Percentiles rank a stretch among this genome's conserved stretches.
These are phyloP conservation scores for Alternaria sp. DNA, from an alignment of 2,329 filamentous ascomycete genomes.

Conservation along the genomic window DNA sequence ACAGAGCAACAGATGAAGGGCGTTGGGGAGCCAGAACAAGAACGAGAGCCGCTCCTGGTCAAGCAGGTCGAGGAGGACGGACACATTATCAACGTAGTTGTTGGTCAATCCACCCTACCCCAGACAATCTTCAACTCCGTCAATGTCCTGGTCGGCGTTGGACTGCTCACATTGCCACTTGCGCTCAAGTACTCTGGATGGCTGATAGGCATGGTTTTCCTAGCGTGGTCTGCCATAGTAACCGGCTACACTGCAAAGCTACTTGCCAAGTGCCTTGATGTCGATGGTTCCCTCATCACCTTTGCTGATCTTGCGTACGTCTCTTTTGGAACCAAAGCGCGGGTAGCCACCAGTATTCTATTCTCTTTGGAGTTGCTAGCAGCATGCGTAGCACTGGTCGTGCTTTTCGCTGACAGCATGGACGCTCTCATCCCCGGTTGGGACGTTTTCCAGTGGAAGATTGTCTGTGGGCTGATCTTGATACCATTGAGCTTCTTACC, in stretches of 20 bases:
- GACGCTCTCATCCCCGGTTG: constrained; percentile 76
- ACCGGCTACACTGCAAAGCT: constrained; percentile 88
- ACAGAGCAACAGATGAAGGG: constrained; percentile 55
- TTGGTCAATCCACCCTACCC: constrained; percentile 92
- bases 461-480: constrained; percentile 78
- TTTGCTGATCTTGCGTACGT: constrained; percentile 94
- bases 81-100: constrained; percentile 81
- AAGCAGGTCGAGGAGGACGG: constrained; percentile 86
- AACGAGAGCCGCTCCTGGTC: constrained; percentile 77
- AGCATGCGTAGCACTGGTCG: constrained; percentile 85
- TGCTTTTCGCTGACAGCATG: constrained; percentile 95
- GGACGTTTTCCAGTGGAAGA: constrained; percentile 78
- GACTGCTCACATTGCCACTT: constrained; percentile 85
- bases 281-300: constrained; percentile 84
- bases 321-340: constrained; percentile 82
- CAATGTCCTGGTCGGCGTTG: constrained; percentile 90
- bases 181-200: constrained; percentile 88
- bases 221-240: constrained; percentile 74
- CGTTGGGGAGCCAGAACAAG: constrained; percentile 52
- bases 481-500: constrained; percentile 86
- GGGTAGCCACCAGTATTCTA: constrained; percentile 80
- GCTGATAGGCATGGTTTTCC: constrained; percentile 78
- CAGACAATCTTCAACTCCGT: constrained; percentile 97
- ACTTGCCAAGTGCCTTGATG: constrained; percentile 85
- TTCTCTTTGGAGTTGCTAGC: constrained; percentile 89